Conservation (phyloP, 2,329 filamentous ascomycete species). For the Pyricularia sp. region DNA sequence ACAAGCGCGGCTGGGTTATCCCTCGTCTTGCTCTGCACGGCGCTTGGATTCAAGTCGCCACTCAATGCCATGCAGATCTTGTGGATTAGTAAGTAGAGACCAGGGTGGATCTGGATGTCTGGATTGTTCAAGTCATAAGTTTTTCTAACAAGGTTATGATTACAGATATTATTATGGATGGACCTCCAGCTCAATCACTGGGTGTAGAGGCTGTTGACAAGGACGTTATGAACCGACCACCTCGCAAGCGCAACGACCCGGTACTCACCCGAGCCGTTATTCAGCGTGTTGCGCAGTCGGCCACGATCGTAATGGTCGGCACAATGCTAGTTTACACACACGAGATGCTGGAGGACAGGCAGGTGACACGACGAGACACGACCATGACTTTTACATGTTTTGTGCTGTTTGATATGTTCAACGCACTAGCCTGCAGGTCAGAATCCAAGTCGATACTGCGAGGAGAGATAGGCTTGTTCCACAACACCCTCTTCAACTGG, state of each 20-base stretch:
- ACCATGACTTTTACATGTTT: constrained; percentile 99
- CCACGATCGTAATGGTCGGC: constrained; percentile 79
- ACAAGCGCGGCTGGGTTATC: constrained; percentile 89
- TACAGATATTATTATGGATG: constrained; percentile 97
- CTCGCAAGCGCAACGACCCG: constrained; percentile 72
- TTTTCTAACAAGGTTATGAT: constrained; percentile 5
- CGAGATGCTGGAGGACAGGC: constrained; percentile 75
- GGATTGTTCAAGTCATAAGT: not conserved
- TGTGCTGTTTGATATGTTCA: constrained; percentile 99
- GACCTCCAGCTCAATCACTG: constrained; percentile 89
- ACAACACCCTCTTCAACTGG: constrained; percentile 93
- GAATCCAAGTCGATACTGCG: constrained; percentile 80
- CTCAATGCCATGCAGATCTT: constrained; percentile 99
- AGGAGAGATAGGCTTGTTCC: constrained; percentile 71
- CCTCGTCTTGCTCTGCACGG: constrained; percentile 83
- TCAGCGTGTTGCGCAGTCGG: constrained; percentile 73
- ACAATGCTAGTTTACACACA: constrained; percentile 84
- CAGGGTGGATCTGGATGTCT: not conserved
- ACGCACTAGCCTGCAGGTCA: constrained; percentile 83
- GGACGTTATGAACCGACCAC: constrained; percentile 84
- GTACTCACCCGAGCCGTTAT: constrained; percentile 81
- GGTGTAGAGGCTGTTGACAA: constrained; percentile 92
- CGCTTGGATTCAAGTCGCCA: constrained; percentile 85
- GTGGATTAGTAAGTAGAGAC: constrained; percentile 79
- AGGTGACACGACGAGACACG: constrained; percentile 83